Evolutionary conservation across 176 grass and related monocot genomes (phyloP).

Genomic region (Carex littledalei): DNA sequence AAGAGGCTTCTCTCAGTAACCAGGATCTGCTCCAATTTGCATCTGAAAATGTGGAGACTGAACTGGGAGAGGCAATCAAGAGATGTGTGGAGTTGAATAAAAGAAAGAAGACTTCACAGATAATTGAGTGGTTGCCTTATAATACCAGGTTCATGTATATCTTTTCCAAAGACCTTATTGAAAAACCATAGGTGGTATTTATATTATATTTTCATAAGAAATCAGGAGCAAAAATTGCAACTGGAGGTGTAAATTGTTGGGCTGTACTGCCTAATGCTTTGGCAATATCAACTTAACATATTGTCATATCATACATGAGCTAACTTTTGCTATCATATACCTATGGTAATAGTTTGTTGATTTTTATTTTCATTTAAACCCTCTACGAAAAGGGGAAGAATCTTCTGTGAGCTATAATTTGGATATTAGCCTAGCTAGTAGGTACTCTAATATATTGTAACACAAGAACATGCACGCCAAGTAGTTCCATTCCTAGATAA

Average conservation of each 20-base stretch:
- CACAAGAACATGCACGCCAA: too few relatives aligned
- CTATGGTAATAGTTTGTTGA: background rate
- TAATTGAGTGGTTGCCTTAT: slow-evolving; percentile 91
- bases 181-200: slow-evolving; percentile 32
- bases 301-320: background rate
- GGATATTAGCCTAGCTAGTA: too few relatives aligned
- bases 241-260: slow-evolving; percentile 5
- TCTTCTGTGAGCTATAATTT: background rate
- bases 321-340: background rate
- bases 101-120: slow-evolving; percentile 58
- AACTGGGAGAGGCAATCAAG: slow-evolving; percentile 33
- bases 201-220: background rate
- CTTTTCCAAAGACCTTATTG: slow-evolving; percentile 51
- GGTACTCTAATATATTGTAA: too few relatives aligned
- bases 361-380: background rate
- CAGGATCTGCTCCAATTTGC: slow-evolving; percentile 55
- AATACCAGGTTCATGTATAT: slow-evolving; percentile 73
- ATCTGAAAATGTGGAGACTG: slow-evolving; percentile 39
- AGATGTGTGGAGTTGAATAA: slow-evolving; percentile 29
- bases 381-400: background rate
- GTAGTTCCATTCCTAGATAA: too few relatives aligned
- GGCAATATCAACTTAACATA: background rate
- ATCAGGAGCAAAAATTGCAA: background rate
- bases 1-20: slow-evolving; percentile 43
- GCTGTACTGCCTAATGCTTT: background rate